Evolutionary conservation across 441 rosid species (phyloP).

Genomic region (Sinapis alba): DNA sequence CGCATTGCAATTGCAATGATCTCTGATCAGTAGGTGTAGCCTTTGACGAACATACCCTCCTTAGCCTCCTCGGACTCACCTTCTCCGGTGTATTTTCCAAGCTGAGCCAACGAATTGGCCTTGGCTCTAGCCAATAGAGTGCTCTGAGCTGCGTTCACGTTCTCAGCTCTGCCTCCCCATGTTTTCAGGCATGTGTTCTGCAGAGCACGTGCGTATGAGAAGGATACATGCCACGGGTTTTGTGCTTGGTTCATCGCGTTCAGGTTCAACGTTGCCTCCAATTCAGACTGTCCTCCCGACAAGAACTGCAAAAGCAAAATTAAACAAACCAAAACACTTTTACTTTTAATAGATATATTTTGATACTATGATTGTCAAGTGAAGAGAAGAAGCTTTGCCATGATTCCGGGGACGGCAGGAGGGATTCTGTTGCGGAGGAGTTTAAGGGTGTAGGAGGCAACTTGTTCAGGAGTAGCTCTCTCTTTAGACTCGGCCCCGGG

Average conservation of each 20-base stretch:
- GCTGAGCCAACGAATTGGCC: conserved; percentile 92
- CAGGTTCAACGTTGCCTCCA: conserved; percentile 33
- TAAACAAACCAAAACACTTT: background rate
- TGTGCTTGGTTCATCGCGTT: conserved; percentile 90
- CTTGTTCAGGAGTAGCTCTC: conserved; percentile 72
- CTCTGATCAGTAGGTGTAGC: conserved; percentile 49
- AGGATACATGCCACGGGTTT: conserved; percentile 91
- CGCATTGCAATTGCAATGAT: background rate
- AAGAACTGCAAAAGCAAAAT: conserved; percentile 56
- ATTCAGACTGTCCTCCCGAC: conserved; percentile 85
- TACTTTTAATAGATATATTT: conserved; percentile 3
- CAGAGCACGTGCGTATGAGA: conserved; percentile 91
- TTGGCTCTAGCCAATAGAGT: conserved; percentile 65
- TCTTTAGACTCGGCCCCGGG: conserved; percentile 93
- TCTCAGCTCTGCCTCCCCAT: conserved; percentile 89
- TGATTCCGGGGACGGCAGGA: conserved; percentile 87
- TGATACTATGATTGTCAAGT: too few species aligned
- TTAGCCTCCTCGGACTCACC: conserved; percentile 94
- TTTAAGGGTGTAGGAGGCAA: conserved; percentile 83
- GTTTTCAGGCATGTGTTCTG: conserved; percentile 92
- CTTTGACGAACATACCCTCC: conserved; percentile 87
- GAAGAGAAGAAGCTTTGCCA: conserved; percentile 56
- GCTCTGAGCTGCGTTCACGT: conserved; percentile 76
- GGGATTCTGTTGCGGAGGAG: conserved; percentile 81
- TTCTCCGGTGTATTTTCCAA: conserved; percentile 84